Conservation (phyloP, 331 rosid species). For the Ulmus americana region DNA sequence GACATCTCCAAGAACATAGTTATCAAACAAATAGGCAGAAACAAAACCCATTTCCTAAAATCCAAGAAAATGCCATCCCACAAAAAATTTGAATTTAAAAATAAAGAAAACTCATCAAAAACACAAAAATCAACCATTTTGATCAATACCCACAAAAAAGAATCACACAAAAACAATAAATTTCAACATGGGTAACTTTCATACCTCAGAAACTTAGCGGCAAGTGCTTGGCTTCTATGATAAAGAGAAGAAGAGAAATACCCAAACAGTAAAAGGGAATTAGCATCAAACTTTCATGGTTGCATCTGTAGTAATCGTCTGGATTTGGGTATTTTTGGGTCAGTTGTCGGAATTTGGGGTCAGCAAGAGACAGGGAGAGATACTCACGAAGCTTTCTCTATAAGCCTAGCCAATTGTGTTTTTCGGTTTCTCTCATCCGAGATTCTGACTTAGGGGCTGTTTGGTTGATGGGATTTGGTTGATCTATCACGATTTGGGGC, state of each 20-base stretch:
- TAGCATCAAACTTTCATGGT: neutral
- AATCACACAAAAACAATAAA: constrained; percentile 4
- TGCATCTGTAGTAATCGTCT: neutral
- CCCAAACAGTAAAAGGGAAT: neutral
- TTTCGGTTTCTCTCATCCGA: constrained; percentile 13
- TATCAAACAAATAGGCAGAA: neutral
- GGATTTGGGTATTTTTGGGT: neutral
- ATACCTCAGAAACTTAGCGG: constrained; percentile 33
- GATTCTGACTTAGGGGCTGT: constrained; percentile 13
- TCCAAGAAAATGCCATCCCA: neutral
- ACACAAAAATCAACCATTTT: constrained; percentile 13
- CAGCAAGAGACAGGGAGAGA: neutral
- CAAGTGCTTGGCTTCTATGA: constrained; percentile 7
- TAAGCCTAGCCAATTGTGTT: constrained; percentile 2
- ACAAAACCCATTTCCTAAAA: constrained; percentile 15
- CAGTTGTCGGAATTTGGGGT: constrained; percentile 10
- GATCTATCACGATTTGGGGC: neutral
- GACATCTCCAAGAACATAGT: constrained; percentile 4
- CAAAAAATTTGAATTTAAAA: neutral
- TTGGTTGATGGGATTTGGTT: constrained; percentile 13
- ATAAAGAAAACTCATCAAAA: neutral
- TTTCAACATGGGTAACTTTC: constrained; percentile 5
- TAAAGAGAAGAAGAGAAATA: neutral
- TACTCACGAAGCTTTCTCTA: constrained; percentile 3
- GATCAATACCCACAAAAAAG: constrained; percentile 5